Conservation (phyloP, 768 basidiomycete genomes). For the Porpolomopsis calyptriformis region DNA sequence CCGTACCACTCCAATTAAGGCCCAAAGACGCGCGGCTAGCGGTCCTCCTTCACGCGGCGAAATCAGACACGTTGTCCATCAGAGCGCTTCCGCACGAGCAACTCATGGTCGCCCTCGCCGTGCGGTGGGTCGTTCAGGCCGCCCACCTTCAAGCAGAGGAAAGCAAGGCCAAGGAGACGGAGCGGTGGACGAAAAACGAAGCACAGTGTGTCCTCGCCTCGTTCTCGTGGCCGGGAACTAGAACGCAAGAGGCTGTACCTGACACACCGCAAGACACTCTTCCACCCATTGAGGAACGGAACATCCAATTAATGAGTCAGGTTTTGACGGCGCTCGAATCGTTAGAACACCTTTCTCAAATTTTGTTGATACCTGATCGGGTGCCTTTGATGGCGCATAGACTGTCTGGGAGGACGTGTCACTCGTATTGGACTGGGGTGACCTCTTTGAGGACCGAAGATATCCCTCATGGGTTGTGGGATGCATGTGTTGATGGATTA, state of each 20-base stretch:
- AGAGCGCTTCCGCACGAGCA: conserved; percentile 35
- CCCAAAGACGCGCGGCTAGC: conserved; percentile 41
- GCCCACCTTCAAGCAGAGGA: conserved; percentile 32
- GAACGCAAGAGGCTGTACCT: conserved; percentile 6
- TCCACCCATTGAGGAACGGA: conserved; percentile 42
- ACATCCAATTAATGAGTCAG: conserved; percentile 62
- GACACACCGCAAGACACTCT: conserved; percentile 7
- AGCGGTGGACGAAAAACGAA: conserved; percentile 61
- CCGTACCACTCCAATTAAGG: conserved; percentile 38
- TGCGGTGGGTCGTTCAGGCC: conserved; percentile 51
- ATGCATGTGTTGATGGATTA: conserved; percentile 36
- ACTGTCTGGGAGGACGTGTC: conserved; percentile 55
- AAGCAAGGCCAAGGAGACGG: conserved; percentile 50
- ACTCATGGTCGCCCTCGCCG: conserved; percentile 41
- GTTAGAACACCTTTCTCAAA: conserved; percentile 50
- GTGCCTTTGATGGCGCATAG: conserved; percentile 35
- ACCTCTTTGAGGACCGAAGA: conserved; percentile 12
- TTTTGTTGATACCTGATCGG: conserved; percentile 42
- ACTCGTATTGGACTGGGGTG: conserved; percentile 35
- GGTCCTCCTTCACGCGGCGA: conserved; percentile 44
- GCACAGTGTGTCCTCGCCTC: conserved; percentile 48
- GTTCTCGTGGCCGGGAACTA: conserved; percentile 24
- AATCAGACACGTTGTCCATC: conserved; percentile 42
- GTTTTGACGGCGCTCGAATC: conserved; percentile 46
- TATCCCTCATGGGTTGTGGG: conserved; percentile 32